Evolutionary conservation across 768 basidiomycete species (phyloP).

Genomic region (Phanerodontia chrysosporium): DNA sequence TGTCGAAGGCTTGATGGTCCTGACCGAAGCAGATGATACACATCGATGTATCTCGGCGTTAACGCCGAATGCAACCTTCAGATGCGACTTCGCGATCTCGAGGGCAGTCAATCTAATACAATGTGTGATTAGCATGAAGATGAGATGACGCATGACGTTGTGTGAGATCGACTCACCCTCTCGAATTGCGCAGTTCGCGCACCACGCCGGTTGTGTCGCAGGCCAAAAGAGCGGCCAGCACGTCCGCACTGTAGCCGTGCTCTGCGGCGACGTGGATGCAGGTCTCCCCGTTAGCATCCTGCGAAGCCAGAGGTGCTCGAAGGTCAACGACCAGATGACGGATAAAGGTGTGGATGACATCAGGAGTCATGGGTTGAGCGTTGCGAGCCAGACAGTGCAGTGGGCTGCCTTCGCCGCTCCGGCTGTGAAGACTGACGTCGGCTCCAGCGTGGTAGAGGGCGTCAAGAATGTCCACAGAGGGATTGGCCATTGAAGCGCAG

Average conservation of each 20-base stretch:
- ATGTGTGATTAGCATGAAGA: background rate
- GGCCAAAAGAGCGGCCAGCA: constrained; percentile 60
- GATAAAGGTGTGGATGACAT: constrained; percentile 50
- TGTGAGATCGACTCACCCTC: too few relatives aligned
- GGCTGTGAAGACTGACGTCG: constrained; percentile 66
- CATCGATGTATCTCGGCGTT: constrained; percentile 44
- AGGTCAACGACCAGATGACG: constrained; percentile 68
- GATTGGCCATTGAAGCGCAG: constrained; percentile 51
- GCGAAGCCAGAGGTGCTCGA: constrained; percentile 61
- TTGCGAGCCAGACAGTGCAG: constrained; percentile 61
- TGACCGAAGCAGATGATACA: constrained; percentile 49
- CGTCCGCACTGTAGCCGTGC: constrained; percentile 59
- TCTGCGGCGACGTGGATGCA: constrained; percentile 80
- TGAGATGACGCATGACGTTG: too few relatives aligned
- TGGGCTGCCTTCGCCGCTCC: constrained; percentile 55
- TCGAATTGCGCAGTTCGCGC: constrained; percentile 59
- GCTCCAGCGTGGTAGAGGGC: constrained; percentile 73
- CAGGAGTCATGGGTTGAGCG: constrained; percentile 24
- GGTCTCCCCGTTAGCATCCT: constrained; percentile 66
- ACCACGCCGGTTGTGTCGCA: constrained; percentile 55
- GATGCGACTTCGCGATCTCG: constrained; percentile 66
- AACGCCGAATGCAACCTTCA: constrained; percentile 56
- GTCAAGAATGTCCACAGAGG: constrained; percentile 61
- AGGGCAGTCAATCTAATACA: constrained; percentile 53
- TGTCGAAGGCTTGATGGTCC: constrained; percentile 45